phyloP scores from a whole-genome alignment of 768 basidiomycete species.

The Rickenella mellea region DNA sequence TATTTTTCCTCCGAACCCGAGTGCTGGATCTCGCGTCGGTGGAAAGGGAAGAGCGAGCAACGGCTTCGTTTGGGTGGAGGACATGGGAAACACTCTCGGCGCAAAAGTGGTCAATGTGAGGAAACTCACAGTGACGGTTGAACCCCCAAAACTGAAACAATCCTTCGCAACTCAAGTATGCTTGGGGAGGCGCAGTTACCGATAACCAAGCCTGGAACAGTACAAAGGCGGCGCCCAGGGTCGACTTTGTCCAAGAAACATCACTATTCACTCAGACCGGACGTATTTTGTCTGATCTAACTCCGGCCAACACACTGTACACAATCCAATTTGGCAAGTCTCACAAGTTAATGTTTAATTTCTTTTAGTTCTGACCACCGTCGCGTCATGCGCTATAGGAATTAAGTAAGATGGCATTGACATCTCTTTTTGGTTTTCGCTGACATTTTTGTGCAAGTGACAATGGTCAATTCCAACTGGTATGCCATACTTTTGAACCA shows the following conservation, averaged over 20 bases:
- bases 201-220: conserved; percentile 25
- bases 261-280: no score
- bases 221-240: conserved; percentile 7
- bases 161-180: conserved; percentile 14
- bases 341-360: conserved; percentile 18
- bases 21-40: conserved; percentile 20
- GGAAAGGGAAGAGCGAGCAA: conserved; percentile 21
- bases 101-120: conserved; percentile 21
- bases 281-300: no score
- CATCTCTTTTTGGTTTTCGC: neutral
- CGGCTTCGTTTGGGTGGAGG: conserved; percentile 24
- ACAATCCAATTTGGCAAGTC: neutral
- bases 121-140: no score
- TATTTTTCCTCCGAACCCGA: conserved; percentile 21
- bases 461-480: conserved; percentile 19
- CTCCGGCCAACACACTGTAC: no score
- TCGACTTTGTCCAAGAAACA: no score
- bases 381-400: conserved; percentile 22
- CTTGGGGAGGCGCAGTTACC: conserved; percentile 26
- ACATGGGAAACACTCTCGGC: conserved; percentile 18
- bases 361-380: conserved; percentile 17
- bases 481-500: neutral
- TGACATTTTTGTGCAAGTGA: conserved; percentile 10
- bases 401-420: conserved; percentile 12
- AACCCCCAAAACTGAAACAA: no score